Base-by-base conservation (phyloP, 306 rosid species). In the Ammopiptanthus mongolicus region DNA sequence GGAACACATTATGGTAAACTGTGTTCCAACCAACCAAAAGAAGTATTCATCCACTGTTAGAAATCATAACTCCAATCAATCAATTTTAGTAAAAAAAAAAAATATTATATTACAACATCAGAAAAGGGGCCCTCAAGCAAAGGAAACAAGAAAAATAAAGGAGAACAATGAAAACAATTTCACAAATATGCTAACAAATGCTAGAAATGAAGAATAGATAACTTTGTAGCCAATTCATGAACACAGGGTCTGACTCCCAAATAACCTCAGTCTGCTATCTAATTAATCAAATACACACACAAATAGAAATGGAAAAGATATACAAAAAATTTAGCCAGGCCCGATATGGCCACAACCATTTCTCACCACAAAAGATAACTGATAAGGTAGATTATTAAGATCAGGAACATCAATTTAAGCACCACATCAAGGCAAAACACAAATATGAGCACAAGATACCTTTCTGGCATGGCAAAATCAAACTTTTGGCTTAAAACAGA, bases 401-500 rank as follows among this genome's bases (percentile, higher is more conserved):
- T 50, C 13, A 60, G 36, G 6, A 69, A 69, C 33, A 61, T 15
- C 7, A 67, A 22, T 17, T 48, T 56, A 37, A 73, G 28, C 71
- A 57, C 21, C 64, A 74, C 58, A 73, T 29, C 47, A 39, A 37
- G 57, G 56, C 2, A 14, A 64, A 14, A 11, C 21, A 63, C n/a
- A 76, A 39, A 44, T 28, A 39, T 13, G 75, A 57, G 36, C 36
- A 8, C 29, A 52, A 67, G 13, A 29, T 5, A 21, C 10, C 68
- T 69, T 51, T 69, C 18, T 19, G 47, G 23, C n/a, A 19, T 44
- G 44, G 29, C 5, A 75, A 72, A 69, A 75, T 22, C 42, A 65
- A 77, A 18, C 2, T 60, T 75, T 46, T 66, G 74, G 63, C 41
- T 33, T 17, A 73, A 25, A 67, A 34, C 7, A 73, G 39, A 62